Conservation (phyloP, 1,284 basidiomycete genomes). For the Moesziomyces antarcticus region DNA sequence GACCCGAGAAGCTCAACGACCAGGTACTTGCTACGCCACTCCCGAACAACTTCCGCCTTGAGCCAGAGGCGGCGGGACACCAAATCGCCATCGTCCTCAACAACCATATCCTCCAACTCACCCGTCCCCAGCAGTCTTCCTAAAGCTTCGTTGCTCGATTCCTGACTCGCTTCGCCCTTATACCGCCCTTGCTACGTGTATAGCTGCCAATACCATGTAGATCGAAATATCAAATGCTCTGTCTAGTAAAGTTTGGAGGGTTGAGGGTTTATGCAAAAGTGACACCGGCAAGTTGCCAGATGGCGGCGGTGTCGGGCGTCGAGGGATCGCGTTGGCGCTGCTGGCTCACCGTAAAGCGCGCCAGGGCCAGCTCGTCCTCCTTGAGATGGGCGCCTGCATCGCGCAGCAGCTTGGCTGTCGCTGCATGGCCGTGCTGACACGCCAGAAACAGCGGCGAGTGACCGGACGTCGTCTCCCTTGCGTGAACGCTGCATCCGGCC, state of each 20-base stretch:
- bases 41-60: conserved; percentile 16
- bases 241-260: not conserved
- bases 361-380: conserved; percentile 53
- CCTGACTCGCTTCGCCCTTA: too few relatives aligned
- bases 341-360: conserved; percentile 17
- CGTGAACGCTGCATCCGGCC: conserved; percentile 86
- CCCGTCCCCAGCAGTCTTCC: not conserved
- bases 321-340: not conserved
- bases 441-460: conserved; percentile 76
- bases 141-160: not conserved
- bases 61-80: not conserved
- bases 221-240: not conserved
- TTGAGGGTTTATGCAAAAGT: conserved; percentile 5
- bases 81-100: conserved; percentile 16
- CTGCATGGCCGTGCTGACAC: conserved; percentile 48
- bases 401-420: conserved; percentile 51
- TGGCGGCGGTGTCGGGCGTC: not conserved
- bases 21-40: conserved; percentile 2
- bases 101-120: conserved; percentile 12
- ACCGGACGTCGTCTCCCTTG: conserved; percentile 76
- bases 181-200: too few relatives aligned
- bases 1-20: conserved; percentile 12
- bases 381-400: conserved; percentile 64
- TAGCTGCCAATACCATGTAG: too few relatives aligned
- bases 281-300: conserved; percentile 32